Evolutionary conservation across 2,329 filamentous ascomycete genomes (phyloP).

Genomic region (Sarocladium oryzae): DNA sequence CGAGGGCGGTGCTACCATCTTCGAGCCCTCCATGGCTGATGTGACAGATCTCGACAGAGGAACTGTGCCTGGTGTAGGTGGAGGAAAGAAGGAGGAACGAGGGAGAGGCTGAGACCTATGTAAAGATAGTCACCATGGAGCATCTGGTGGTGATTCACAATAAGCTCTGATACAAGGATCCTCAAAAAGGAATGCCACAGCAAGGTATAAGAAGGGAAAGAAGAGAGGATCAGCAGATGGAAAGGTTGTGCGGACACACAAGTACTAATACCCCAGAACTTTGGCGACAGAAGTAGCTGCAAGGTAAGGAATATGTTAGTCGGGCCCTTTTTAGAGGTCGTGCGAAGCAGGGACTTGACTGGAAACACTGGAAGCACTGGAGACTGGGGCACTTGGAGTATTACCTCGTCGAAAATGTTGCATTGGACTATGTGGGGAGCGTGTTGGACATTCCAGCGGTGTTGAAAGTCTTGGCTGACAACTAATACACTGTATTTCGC

Average conservation of each 20-base stretch:
- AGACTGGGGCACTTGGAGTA: constrained; percentile 1
- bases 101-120: not conserved
- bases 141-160: not conserved
- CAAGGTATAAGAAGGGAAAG: not conserved
- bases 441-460: constrained; percentile 6
- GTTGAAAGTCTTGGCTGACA: not conserved
- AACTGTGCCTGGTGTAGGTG: not conserved
- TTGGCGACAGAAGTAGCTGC: not conserved
- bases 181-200: not conserved
- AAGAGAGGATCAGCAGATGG: not conserved
- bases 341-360: too few relatives aligned
- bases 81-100: not conserved
- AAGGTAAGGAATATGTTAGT: too few relatives aligned
- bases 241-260: not conserved
- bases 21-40: not conserved
- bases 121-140: not conserved
- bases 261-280: not conserved
- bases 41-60: not conserved
- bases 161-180: not conserved
- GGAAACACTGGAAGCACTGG: not conserved
- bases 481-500: too few relatives aligned
- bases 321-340: not conserved
- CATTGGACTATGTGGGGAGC: not conserved
- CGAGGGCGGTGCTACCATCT: constrained; percentile 3
- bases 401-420: constrained; percentile 9